Conservation (phyloP, 352 stramenopile species). For the Globisporangium spinosum region DNA sequence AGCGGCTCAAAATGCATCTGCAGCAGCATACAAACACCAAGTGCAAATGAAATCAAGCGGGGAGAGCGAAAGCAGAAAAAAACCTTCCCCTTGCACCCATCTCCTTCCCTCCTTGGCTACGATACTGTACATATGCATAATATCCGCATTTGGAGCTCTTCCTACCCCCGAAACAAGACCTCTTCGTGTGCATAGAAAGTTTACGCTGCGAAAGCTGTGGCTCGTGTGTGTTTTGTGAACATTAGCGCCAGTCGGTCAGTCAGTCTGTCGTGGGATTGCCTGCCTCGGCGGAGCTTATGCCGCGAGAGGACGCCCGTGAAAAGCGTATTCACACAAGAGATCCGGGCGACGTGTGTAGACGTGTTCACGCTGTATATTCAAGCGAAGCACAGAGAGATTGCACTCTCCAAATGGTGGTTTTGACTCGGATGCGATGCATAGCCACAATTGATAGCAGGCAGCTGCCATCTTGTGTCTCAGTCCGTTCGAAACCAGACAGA, state of each 20-base stretch:
- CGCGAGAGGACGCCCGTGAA: background rate
- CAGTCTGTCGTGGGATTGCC: background rate
- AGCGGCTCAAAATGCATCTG: background rate
- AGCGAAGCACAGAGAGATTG: too few species aligned
- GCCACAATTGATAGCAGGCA: background rate
- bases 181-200: background rate
- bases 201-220: too few species aligned
- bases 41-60: background rate
- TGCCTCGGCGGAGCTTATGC: background rate
- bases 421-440: too few species aligned
- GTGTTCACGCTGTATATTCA: background rate
- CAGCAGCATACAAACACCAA: background rate
- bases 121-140: background rate
- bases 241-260: background rate
- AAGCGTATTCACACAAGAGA: background rate
- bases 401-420: too few species aligned
- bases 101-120: background rate
- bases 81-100: background rate
- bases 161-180: background rate
- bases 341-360: background rate
- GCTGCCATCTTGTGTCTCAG: background rate
- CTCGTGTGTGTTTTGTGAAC: background rate
- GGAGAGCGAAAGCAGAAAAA: background rate
- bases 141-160: too few species aligned
- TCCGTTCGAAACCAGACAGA: background rate